Evolutionary conservation across 768 basidiomycete genomes (phyloP).

Genomic region (Mycena venus): DNA sequence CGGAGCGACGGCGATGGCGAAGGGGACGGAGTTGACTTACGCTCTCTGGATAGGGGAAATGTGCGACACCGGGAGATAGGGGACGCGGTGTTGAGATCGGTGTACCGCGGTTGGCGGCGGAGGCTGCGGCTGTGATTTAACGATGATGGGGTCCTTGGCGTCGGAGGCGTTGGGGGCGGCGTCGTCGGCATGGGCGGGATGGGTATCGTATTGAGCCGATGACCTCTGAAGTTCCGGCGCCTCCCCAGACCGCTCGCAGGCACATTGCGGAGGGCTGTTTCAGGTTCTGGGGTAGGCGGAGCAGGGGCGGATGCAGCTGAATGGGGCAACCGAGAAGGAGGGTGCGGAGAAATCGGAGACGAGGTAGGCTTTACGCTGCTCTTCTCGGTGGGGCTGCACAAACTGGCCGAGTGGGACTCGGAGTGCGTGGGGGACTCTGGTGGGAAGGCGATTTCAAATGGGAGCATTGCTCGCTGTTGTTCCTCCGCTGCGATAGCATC

Average conservation of each 20-base stretch:
- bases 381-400: slow-evolving; percentile 1
- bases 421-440: slow-evolving; percentile 4
- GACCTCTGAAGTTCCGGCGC: slow-evolving; percentile 19
- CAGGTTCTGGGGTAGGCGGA: too few species aligned
- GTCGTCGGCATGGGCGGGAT: slow-evolving; percentile 31
- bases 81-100: slow-evolving; percentile 3
- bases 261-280: background rate
- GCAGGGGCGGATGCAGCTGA: background rate
- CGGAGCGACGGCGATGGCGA: background rate
- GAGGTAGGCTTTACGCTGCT: background rate
- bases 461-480: background rate
- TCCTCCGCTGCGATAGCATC: slow-evolving; percentile 23
- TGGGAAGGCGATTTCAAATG: slow-evolving; percentile 24
- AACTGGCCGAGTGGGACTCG: background rate
- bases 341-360: background rate
- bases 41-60: slow-evolving; percentile 8
- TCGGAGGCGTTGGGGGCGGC: slow-evolving; percentile 13
- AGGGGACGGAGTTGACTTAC: background rate
- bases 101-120: slow-evolving; percentile 2
- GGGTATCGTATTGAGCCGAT: background rate
- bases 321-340: background rate
- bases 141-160: too few species aligned
- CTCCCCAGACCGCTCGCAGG: background rate
- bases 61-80: slow-evolving; percentile 19
- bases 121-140: too few species aligned